phyloP scores from a whole-genome alignment of 768 basidiomycete genomes.

The Lentinus brumalis region DNA sequence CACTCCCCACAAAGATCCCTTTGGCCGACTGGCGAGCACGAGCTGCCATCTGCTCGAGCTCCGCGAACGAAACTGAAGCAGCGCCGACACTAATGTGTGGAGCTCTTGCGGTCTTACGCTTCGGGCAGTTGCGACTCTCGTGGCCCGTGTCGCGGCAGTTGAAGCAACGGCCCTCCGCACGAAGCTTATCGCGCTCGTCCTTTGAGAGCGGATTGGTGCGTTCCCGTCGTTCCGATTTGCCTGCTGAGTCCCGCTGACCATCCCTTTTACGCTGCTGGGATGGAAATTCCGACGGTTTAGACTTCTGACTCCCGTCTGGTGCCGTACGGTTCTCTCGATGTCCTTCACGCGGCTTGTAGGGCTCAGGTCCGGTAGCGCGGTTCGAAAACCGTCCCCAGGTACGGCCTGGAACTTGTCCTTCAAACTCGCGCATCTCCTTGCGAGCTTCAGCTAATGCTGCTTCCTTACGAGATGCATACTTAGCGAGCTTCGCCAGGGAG shows the following conservation, averaged over 20 bases:
- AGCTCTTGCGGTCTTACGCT: no score
- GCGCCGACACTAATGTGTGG: no score
- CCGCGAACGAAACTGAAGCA: no score
- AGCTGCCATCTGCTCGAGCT: no score
- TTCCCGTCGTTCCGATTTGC: not conserved
- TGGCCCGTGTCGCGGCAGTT: no score
- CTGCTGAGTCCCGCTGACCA: not conserved
- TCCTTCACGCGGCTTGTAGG: not conserved
- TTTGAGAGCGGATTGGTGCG: not conserved
- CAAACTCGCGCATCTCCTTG: not conserved
- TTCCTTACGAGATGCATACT: no score
- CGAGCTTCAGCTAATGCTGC: not conserved
- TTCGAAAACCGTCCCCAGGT: not conserved
- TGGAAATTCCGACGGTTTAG: not conserved
- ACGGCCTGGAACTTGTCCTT: not conserved
- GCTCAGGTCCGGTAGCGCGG: not conserved
- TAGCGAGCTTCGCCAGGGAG: not conserved
- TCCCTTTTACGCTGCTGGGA: no score
- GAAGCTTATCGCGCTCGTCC: conserved; percentile 12
- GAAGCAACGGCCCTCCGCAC: not conserved
- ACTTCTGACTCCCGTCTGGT: not conserved
- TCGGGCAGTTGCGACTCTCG: no score
- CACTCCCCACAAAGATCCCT: no score
- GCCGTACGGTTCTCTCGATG: not conserved
- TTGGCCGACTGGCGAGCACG: no score